Percentiles rank a stretch among this genome's conserved stretches.
Evolutionary conservation across 768 basidiomycete genomes (phyloP).

Genomic region (Boletus pseudo-olivaceus): DNA sequence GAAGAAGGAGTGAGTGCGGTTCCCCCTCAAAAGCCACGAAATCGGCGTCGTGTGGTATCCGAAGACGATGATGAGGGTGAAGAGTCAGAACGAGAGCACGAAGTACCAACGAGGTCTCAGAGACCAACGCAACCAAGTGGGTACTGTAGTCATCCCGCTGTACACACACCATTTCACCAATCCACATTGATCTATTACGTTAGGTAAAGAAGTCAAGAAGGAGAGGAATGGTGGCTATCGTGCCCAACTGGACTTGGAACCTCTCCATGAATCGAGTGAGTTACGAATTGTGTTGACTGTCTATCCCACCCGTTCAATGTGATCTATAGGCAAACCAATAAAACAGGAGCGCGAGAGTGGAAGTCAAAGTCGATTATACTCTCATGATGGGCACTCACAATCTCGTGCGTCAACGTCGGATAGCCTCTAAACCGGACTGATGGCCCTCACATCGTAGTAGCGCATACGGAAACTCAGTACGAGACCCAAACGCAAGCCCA

Average conservation of each 20-base stretch:
- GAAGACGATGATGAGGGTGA: constrained; percentile 7
- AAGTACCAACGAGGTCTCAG: not conserved
- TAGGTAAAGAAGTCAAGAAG: constrained; percentile 3
- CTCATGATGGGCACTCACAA: not conserved
- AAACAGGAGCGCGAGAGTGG: constrained; percentile 12
- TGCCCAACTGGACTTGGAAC: not conserved
- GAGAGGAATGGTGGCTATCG: not conserved
- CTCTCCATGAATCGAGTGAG: constrained; percentile 4
- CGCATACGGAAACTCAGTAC: constrained; percentile 3
- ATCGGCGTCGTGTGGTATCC: constrained; percentile 6
- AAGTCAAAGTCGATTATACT: not conserved
- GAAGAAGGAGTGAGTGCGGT: constrained; percentile 4
- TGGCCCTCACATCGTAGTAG: not conserved
- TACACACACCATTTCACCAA: not conserved
- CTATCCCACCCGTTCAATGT: not conserved
- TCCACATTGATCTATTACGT: not conserved
- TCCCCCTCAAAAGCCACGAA: not conserved
- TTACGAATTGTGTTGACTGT: not conserved
- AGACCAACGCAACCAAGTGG: constrained; percentile 1
- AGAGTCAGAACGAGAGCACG: constrained; percentile 1
- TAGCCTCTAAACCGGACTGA: not conserved
- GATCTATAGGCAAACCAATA: constrained; percentile 9
- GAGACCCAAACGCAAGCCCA: not conserved
- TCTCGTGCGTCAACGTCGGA: constrained; percentile 8
- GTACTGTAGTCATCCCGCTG: not conserved